Evolutionary conservation across 2,329 filamentous ascomycete genomes (phyloP).

Genomic region (Dothideomycetes sp.): DNA sequence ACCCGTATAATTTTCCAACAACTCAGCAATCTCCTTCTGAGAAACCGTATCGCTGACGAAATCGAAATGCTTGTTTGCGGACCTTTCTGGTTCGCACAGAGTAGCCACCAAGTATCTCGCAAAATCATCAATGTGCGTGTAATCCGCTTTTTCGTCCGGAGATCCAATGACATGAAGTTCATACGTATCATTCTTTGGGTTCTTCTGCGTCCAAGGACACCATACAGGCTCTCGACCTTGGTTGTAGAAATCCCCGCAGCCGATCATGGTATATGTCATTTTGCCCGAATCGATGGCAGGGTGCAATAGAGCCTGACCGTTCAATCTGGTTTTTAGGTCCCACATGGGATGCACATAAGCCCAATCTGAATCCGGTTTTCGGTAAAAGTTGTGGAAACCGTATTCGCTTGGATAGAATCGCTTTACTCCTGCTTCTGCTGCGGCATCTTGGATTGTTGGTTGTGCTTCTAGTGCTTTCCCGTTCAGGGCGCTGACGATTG

Average conservation of each 20-base stretch:
- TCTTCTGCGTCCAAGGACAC: conserved; percentile 22
- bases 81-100: conserved; percentile 18
- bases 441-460: conserved; percentile 11
- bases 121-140: conserved; percentile 22
- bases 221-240: conserved; percentile 21
- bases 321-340: conserved; percentile 16
- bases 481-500: conserved; percentile 21
- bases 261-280: conserved; percentile 26
- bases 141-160: conserved; percentile 20
- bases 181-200: conserved; percentile 19
- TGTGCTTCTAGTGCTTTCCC: conserved; percentile 17
- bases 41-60: conserved; percentile 22
- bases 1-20: conserved; percentile 7
- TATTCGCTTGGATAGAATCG: conserved; percentile 14
- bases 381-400: conserved; percentile 18
- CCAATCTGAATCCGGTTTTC: conserved; percentile 17
- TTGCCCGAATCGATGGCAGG: conserved; percentile 19
- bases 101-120: conserved; percentile 22
- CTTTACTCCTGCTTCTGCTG: conserved; percentile 12
- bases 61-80: conserved; percentile 20
- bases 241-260: conserved; percentile 27
- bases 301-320: conserved; percentile 18
- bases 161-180: conserved; percentile 21
- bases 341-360: conserved; percentile 20
- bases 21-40: conserved; percentile 18